Conservation (phyloP, 257 asterid genomes). For the Solanum boliviense region DNA sequence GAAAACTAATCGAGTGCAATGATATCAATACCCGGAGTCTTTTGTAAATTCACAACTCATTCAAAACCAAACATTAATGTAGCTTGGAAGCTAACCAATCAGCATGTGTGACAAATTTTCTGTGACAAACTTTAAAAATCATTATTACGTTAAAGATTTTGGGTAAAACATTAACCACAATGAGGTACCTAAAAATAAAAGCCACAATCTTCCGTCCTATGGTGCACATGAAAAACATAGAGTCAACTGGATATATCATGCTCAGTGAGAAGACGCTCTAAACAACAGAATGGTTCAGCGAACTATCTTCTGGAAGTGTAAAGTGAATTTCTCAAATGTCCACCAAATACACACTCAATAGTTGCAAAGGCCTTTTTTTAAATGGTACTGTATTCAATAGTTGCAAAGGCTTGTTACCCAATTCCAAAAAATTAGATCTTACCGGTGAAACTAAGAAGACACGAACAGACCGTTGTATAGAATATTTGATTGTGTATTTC, state of each 20-base stretch:
- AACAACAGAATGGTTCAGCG: neutral
- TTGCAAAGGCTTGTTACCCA: neutral
- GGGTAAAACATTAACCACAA: neutral
- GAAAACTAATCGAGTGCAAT: neutral
- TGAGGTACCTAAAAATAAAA: neutral
- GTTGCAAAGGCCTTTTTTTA: neutral
- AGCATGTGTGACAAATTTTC: neutral
- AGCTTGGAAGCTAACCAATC: neutral
- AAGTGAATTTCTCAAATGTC: neutral
- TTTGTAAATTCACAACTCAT: neutral
- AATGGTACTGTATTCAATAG: neutral
- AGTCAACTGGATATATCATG: neutral
- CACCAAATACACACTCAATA: neutral
- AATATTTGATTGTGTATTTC: constrained; percentile 96
- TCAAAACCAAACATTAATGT: neutral
- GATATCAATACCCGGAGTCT: neutral
- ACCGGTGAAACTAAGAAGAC: constrained; percentile 93
- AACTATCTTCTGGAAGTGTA: neutral
- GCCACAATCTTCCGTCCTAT: neutral
- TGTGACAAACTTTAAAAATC: neutral
- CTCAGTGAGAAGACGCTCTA: neutral
- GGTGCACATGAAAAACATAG: neutral
- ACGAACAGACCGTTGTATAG: constrained; percentile 91
- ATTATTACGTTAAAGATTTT: neutral
- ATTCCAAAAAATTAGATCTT: constrained; percentile 11